Evolutionary conservation across 352 stramenopile genomes (phyloP).

Genomic region (Aphanomyces astaci): DNA sequence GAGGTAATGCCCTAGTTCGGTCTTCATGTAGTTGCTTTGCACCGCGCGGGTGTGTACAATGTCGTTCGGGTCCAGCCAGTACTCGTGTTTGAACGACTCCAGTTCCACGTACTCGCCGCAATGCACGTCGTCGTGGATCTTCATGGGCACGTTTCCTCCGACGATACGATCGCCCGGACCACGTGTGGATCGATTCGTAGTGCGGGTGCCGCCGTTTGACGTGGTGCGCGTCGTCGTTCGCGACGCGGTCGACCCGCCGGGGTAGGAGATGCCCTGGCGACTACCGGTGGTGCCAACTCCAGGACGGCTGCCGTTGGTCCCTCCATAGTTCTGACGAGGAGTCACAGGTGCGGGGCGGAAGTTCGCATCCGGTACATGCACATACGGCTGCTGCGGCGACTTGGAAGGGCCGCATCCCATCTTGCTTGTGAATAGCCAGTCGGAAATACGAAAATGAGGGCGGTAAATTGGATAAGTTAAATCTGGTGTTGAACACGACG

Average conservation of each 20-base stretch:
- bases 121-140: slow-evolving; percentile 16
- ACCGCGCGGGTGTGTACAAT: slow-evolving; percentile 23
- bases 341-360: not conserved
- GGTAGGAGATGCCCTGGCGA: not conserved
- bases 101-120: slow-evolving; percentile 21
- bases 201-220: not conserved
- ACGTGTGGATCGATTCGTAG: not conserved
- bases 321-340: not conserved
- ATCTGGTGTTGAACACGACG: too few relatives aligned
- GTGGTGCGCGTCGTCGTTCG: not conserved
- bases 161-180: not conserved
- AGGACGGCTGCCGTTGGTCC: not conserved
- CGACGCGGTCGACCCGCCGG: not conserved
- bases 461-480: too few relatives aligned
- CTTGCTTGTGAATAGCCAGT: not conserved
- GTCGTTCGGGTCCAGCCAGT: slow-evolving; percentile 21
- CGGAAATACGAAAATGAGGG: not conserved
- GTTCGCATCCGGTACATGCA: not conserved
- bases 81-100: slow-evolving; percentile 4
- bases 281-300: not conserved
- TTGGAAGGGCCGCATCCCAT: slow-evolving; percentile 5
- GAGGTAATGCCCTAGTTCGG: slow-evolving; percentile 20
- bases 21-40: slow-evolving; percentile 22
- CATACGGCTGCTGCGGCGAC: not conserved
- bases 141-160: not conserved